Conservation (phyloP, 83 land plant genomes). For the Picea abies region DNA sequence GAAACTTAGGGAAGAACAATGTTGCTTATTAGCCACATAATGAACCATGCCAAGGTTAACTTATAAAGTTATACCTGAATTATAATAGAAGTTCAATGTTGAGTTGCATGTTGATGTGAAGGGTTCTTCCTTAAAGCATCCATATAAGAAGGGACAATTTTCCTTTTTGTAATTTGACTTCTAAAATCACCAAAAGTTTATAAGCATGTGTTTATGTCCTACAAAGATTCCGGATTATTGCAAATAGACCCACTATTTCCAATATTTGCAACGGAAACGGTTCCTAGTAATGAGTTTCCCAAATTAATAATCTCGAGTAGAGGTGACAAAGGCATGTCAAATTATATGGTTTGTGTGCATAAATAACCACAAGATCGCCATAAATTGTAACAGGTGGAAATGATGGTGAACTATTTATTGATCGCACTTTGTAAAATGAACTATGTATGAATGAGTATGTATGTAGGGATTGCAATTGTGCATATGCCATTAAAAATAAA, state of each 20-base stretch:
- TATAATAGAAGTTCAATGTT: not conserved
- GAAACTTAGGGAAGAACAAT: not conserved
- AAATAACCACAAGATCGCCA: slow-evolving; percentile 33
- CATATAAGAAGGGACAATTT: not conserved
- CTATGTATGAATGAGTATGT: slow-evolving; percentile 79
- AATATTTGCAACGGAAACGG: not conserved
- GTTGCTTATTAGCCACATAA: not conserved
- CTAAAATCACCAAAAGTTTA: not conserved
- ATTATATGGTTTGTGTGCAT: slow-evolving; percentile 52
- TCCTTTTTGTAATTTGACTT: not conserved
- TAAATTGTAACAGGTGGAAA: slow-evolving; percentile 43
- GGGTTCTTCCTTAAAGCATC: slow-evolving; percentile 3
- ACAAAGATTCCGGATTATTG: not conserved
- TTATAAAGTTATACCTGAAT: slow-evolving; percentile 9
- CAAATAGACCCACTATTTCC: not conserved
- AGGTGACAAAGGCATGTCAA: slow-evolving; percentile 32
- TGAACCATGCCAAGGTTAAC: not conserved
- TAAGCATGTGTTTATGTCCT: not conserved
- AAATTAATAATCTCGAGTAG: slow-evolving; percentile 15
- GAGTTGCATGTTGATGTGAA: slow-evolving; percentile 9
- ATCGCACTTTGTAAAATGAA: slow-evolving; percentile 42
- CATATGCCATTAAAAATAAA: too few relatives aligned
- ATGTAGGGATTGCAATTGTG: too few relatives aligned
- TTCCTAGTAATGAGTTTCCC: not conserved
- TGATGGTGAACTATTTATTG: slow-evolving; percentile 52